Percentiles rank a stretch among this genome's conserved stretches.
Conservation (phyloP, 2,329 filamentous ascomycete genomes). For the Penicillium brasilianum region DNA sequence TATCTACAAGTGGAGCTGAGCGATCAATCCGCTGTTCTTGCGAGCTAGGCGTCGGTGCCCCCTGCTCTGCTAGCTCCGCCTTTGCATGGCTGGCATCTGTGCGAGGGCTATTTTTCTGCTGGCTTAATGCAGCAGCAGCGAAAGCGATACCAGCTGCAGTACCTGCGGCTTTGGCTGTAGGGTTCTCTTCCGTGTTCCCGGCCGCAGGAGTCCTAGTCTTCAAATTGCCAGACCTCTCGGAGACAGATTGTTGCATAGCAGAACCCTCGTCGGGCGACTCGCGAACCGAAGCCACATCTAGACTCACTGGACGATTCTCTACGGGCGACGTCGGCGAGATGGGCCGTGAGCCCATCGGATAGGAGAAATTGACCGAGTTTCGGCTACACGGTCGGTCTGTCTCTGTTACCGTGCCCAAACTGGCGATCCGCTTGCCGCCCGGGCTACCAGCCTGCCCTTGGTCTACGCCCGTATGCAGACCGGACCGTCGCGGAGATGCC, state of each 20-base stretch:
- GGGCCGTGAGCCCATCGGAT: conserved; percentile 49
- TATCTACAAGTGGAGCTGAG: background rate
- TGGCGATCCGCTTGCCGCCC: conserved; percentile 25
- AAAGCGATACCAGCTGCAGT: conserved; percentile 37
- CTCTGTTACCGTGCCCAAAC: conserved; percentile 40
- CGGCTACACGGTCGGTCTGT: conserved; percentile 47
- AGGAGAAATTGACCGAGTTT: conserved; percentile 56
- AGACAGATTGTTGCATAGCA: conserved; percentile 31
- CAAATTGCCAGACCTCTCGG: conserved; percentile 37
- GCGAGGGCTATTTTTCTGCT: conserved; percentile 21
- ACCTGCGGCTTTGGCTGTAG: conserved; percentile 31
- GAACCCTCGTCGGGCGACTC: conserved; percentile 33
- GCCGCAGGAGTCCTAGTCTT: conserved; percentile 32
- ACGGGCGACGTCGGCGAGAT: conserved; percentile 43
- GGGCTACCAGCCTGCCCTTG: conserved; percentile 25
- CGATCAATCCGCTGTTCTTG: conserved; percentile 6
- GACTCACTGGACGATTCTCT: conserved; percentile 27
- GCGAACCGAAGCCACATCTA: conserved; percentile 23
- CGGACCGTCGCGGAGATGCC: conserved; percentile 45
- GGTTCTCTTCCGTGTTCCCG: conserved; percentile 35
- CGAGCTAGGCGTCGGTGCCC: background rate
- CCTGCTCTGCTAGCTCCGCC: conserved; percentile 11
- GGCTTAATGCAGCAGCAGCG: conserved; percentile 36
- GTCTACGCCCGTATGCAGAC: conserved; percentile 49
- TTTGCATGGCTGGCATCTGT: conserved; percentile 14